Evolutionary conservation across 129 eudicot genomes (phyloP).

Genomic region (Calendula officinalis): DNA sequence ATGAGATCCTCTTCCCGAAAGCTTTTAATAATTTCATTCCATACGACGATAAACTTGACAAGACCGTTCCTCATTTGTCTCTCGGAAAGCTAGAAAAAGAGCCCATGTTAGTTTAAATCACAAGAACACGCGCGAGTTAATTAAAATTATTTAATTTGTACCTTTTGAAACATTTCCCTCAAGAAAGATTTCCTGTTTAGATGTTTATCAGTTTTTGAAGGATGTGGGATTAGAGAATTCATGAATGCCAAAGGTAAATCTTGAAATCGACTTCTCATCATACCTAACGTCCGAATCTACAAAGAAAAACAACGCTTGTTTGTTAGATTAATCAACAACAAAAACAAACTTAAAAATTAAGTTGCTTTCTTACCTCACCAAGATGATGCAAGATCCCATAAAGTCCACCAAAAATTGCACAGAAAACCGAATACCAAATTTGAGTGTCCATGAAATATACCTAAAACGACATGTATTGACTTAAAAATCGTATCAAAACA

Average conservation of each 20-base stretch:
- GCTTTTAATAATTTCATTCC: slow-evolving; percentile 91
- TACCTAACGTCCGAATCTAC: slow-evolving; percentile 89
- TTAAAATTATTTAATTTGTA: slow-evolving; percentile 11
- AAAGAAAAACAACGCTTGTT: slow-evolving; percentile 7
- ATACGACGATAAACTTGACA: slow-evolving; percentile 72
- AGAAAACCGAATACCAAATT: slow-evolving; percentile 96
- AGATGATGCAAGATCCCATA: slow-evolving; percentile 87
- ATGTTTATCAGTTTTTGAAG: slow-evolving; percentile 41
- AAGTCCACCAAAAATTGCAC: slow-evolving; percentile 85
- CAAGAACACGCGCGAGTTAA: slow-evolving; percentile 1
- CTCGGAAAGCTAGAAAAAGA: slow-evolving; percentile 46
- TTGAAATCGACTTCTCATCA: slow-evolving; percentile 81
- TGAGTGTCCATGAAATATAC: slow-evolving; percentile 97
- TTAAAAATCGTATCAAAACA: slow-evolving; percentile 2
- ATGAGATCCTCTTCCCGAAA: slow-evolving; percentile 93
- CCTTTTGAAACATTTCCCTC: slow-evolving; percentile 54
- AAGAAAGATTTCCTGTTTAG: slow-evolving; percentile 49
- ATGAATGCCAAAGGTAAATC: slow-evolving; percentile 76
- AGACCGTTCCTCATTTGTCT: slow-evolving; percentile 53
- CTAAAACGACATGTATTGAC: slow-evolving; percentile 38
- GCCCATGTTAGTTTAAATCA: not conserved
- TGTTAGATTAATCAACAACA: no score
- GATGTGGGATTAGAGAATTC: slow-evolving; percentile 63
- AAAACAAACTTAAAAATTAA: not conserved
- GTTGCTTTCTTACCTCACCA: slow-evolving; percentile 70